Conservation (phyloP, 2,329 filamentous ascomycete genomes). For the Grosmannia serpens region DNA sequence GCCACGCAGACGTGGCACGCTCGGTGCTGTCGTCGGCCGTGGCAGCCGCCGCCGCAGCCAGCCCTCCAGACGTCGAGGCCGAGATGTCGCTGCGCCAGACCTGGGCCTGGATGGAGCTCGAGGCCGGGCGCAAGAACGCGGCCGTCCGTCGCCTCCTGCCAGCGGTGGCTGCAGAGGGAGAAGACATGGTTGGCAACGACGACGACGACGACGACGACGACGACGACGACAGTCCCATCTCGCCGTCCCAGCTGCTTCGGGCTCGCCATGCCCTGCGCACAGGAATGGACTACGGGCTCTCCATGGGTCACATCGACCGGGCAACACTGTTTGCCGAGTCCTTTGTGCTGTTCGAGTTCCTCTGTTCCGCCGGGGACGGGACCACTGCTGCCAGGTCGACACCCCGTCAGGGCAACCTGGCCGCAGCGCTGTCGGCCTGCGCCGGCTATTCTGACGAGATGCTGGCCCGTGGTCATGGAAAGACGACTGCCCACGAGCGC, state of each 20-base stretch:
- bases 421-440: constrained; percentile 32
- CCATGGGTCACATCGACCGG: constrained; percentile 31
- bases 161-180: neutral
- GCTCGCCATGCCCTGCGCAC: constrained; percentile 39
- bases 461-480: constrained; percentile 21
- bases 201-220: constrained; percentile 8
- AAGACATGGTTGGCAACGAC: constrained; percentile 16
- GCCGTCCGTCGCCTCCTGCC: constrained; percentile 30
- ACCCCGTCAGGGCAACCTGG: constrained; percentile 41
- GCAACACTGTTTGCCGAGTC: constrained; percentile 49
- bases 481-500: constrained; percentile 40
- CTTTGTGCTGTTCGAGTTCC: constrained; percentile 55
- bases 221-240: constrained; percentile 6
- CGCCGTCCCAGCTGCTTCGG: constrained; percentile 37
- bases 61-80: constrained; percentile 4
- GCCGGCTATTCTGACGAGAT: constrained; percentile 32
- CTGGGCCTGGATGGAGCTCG: constrained; percentile 59
- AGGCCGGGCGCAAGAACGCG: constrained; percentile 20
- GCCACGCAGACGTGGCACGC: constrained; percentile 44
- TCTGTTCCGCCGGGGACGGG: constrained; percentile 25
- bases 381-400: constrained; percentile 20
- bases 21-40: constrained; percentile 50
- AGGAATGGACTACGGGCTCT: constrained; percentile 43
- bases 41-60: constrained; percentile 18
- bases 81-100: constrained; percentile 37